Evolutionary conservation across 2,329 filamentous ascomycete species (phyloP).

Genomic region (Cladosporium sp.): DNA sequence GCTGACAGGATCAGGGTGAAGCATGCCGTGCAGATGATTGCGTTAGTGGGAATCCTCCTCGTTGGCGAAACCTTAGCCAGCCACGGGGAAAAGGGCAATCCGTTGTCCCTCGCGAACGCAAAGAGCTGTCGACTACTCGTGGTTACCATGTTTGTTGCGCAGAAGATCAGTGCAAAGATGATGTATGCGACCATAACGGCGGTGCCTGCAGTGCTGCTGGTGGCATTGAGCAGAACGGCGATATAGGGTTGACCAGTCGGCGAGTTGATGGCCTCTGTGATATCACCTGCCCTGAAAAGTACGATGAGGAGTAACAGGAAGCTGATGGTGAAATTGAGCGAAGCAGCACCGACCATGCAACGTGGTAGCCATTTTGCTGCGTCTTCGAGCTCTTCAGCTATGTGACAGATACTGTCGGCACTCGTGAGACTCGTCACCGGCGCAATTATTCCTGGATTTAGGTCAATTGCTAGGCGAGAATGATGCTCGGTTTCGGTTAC

Average conservation of each 20-base stretch:
- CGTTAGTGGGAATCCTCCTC: conserved; percentile 27
- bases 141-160: conserved; percentile 35
- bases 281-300: conserved; percentile 6
- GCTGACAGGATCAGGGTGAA: conserved; percentile 25
- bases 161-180: conserved; percentile 33
- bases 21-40: conserved; percentile 20
- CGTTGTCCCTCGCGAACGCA: conserved; percentile 34
- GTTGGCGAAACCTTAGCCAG: conserved; percentile 21
- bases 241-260: conserved; percentile 17
- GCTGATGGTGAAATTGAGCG: conserved; percentile 18
- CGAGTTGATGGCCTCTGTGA: conserved; percentile 20
- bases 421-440: conserved; percentile 14
- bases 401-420: conserved; percentile 16
- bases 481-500: neutral
- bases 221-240: conserved; percentile 24
- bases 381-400: conserved; percentile 19
- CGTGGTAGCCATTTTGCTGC: conserved; percentile 20
- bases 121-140: conserved; percentile 40
- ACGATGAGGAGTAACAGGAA: conserved; percentile 14
- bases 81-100: conserved; percentile 33
- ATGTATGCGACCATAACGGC: conserved; percentile 20
- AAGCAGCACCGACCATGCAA: conserved; percentile 21
- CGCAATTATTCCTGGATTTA: conserved; percentile 15
- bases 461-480: conserved; percentile 4
- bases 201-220: conserved; percentile 20